Evolutionary conservation across 2,329 filamentous ascomycete species (phyloP).

Genomic region (Exophiala xenobiotica): DNA sequence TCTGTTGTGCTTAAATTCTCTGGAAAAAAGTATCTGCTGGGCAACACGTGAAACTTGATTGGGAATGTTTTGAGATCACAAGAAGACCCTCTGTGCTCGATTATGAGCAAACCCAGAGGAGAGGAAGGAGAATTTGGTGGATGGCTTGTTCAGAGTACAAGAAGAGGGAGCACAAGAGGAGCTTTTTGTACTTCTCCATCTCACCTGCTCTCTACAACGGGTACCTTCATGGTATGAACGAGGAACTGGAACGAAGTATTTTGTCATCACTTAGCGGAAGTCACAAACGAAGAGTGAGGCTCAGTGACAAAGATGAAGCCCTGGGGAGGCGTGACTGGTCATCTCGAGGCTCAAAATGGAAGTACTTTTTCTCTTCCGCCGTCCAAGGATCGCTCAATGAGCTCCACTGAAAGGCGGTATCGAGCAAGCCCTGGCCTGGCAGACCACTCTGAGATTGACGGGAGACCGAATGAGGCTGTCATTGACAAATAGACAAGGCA

Average conservation of each 20-base stretch:
- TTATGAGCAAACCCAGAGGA: neutral
- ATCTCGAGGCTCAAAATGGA: neutral
- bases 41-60: no score
- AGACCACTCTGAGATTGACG: no score
- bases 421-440: no score
- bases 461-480: no score
- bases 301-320: no score
- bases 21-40: no score
- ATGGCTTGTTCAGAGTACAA: constrained; percentile 3
- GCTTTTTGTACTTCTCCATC: constrained; percentile 22
- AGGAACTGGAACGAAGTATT: neutral
- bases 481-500: neutral
- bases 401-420: neutral
- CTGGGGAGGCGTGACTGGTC: neutral
- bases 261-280: neutral
- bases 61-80: no score
- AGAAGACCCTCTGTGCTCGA: neutral
- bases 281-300: neutral
- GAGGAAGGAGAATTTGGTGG: neutral
- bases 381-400: no score
- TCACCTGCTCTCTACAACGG: neutral
- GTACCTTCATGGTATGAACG: neutral
- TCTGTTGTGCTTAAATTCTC: no score
- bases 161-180: constrained; percentile 18
- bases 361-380: neutral